Evolutionary conservation across 129 eudicot species (phyloP).

Genomic region (Saposhnikovia divaricata): DNA sequence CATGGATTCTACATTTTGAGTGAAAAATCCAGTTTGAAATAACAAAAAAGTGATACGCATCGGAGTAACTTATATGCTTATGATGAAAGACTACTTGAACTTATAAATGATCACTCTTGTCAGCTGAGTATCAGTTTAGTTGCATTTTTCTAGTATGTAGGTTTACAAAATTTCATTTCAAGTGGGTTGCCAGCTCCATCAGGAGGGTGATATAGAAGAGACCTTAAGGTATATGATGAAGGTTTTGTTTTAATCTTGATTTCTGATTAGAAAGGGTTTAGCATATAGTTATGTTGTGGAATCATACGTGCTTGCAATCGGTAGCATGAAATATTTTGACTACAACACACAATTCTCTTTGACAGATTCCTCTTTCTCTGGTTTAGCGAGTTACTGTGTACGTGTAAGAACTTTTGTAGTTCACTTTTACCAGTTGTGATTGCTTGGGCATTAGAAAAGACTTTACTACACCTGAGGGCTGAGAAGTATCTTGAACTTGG

Average conservation of each 20-base stretch:
- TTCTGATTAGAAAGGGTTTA: neutral
- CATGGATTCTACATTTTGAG: neutral
- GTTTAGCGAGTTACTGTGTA: neutral
- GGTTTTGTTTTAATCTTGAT: neutral
- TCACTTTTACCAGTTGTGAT: conserved; percentile 1
- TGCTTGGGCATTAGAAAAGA: neutral
- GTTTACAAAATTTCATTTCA: neutral
- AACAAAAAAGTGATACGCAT: neutral
- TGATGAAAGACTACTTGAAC: neutral
- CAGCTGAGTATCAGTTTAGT: neutral
- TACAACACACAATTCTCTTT: neutral
- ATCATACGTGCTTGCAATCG: neutral
- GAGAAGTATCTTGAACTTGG: neutral
- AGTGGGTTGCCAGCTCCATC: neutral
- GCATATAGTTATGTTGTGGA: neutral
- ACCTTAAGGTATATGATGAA: neutral
- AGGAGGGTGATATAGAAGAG: neutral
- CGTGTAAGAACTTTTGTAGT: neutral
- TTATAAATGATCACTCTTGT: neutral
- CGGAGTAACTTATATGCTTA: neutral
- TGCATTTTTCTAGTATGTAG: neutral
- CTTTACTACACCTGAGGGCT: neutral
- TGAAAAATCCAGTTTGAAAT: neutral
- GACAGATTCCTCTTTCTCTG: neutral
- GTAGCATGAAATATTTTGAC: neutral